Base-by-base conservation (phyloP, 805 yeast species). In the Suhomyces sp. region DNA sequence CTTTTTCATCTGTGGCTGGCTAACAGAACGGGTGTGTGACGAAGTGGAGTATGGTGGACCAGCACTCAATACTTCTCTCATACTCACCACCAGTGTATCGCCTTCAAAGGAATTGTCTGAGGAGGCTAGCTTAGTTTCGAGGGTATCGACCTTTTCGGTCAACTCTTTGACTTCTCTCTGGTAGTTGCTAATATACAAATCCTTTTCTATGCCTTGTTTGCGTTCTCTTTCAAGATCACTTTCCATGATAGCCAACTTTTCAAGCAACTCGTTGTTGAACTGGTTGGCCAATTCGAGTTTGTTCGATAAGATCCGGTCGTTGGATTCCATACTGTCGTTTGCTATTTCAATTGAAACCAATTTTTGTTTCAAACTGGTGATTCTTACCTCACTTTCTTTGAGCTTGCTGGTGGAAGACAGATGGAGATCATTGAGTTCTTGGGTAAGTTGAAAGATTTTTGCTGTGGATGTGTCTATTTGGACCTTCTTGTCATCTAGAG, bases 311-410 rank as follows among this genome's bases (percentile, higher is more conserved):
- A 75, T 59, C 8, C 81, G 60, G 52, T 74, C 77, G 27, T 69
- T 66, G 24, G 71, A 64, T 51, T 70, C 73, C 70, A 73, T 69
- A 48, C 63, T 67, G 50, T 77, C 81, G 56, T 76, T 76, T 23
- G 63, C 60, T n/a, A 76, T 76, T 54, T 77, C 81, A 23, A 72
- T 63, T n/a, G 70, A 64, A 4, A 76, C 76, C 29, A 76, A 57
- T 42, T 66, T 60, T 45, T 65, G 68, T 50, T 65, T 70, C 31
- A 74, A 60, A 1, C 50, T 49, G 1, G 55, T 54, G 12, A 65
- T 57, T 31, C 63, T 57, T 7, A 54, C 55, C 23, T 69, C 71
- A 36, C 57, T 50, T 6, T 49, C 57, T n/a, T 55, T 55, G 9
- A 55, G 54, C 46, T 49, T 46, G 15, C 54, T 56, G 13, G 44